Evolutionary conservation across 768 basidiomycete species (phyloP).

Genomic region (Sporobolomyces roseus): DNA sequence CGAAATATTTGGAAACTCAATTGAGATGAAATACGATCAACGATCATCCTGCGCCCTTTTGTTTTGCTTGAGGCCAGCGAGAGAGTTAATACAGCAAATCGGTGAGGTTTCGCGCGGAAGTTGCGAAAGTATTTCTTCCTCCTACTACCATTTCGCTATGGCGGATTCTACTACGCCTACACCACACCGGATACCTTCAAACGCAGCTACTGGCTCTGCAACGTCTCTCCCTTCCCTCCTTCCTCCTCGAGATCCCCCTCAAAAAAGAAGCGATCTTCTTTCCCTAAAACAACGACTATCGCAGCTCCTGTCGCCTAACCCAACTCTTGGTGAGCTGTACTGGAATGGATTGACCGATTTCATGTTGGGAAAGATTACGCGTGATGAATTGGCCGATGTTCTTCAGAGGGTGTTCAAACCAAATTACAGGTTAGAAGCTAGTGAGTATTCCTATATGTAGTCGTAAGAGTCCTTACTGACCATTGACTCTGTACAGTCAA

Average conservation of each 20-base stretch:
- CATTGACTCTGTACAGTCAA: conserved; percentile 16
- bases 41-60: too few relatives aligned
- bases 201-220: too few relatives aligned
- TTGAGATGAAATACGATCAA: conserved; percentile 15
- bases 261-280: conserved; percentile 38
- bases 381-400: conserved; percentile 39
- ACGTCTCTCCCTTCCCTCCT: conserved; percentile 21
- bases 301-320: conserved; percentile 18
- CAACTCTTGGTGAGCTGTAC: conserved; percentile 27
- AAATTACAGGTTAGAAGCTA: neutral
- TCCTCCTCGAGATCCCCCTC: conserved; percentile 8
- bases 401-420: conserved; percentile 16
- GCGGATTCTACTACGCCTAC: too few relatives aligned
- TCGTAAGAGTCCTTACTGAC: neutral
- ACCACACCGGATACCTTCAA: too few relatives aligned
- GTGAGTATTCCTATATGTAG: neutral
- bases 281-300: conserved; percentile 42
- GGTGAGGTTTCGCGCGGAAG: too few relatives aligned
- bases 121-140: too few relatives aligned
- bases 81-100: too few relatives aligned
- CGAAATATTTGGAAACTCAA: conserved; percentile 46
- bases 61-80: too few relatives aligned
- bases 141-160: too few relatives aligned
- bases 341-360: conserved; percentile 41
- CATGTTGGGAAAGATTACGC: conserved; percentile 39